Conservation (phyloP, 2,329 filamentous ascomycete species). For the Aspergillus carbonarius region DNA sequence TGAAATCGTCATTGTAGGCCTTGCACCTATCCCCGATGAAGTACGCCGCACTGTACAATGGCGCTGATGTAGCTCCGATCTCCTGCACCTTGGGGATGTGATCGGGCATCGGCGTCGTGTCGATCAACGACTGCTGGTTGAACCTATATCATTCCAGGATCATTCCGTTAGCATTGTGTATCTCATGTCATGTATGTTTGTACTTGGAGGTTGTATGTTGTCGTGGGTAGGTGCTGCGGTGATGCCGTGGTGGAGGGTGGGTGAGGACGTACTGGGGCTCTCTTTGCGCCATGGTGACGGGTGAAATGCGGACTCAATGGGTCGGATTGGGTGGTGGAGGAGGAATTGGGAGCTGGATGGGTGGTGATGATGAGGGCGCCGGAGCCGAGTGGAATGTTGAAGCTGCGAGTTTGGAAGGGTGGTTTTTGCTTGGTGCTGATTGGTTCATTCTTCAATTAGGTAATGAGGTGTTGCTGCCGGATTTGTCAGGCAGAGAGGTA, state of each 20-base stretch:
- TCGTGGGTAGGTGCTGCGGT: not conserved
- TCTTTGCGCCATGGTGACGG: slow-evolving; percentile 22
- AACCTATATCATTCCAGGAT: slow-evolving; percentile 62
- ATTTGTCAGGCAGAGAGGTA: not conserved
- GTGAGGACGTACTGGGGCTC: slow-evolving; percentile 20
- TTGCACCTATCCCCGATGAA: slow-evolving; percentile 97
- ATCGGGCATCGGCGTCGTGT: slow-evolving; percentile 92
- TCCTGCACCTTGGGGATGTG: slow-evolving; percentile 91
- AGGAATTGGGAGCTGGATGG: not conserved
- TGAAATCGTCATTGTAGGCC: slow-evolving; percentile 97
- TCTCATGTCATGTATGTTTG: not conserved
- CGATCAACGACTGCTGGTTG: slow-evolving; percentile 88
- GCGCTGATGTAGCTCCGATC: slow-evolving; percentile 88
- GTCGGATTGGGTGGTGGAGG: not conserved
- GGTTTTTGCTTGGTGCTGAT: slow-evolving; percentile 36
- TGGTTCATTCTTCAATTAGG: slow-evolving; percentile 27
- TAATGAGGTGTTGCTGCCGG: slow-evolving; percentile 3
- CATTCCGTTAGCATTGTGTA: not conserved
- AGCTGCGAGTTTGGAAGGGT: slow-evolving; percentile 23
- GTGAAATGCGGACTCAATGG: slow-evolving; percentile 1
- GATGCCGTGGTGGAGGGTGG: not conserved
- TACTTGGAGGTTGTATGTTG: not conserved
- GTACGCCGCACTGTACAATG: slow-evolving; percentile 86
- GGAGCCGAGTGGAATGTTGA: slow-evolving; percentile 30
- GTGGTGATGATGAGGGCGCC: slow-evolving; percentile 21